phyloP scores from a whole-genome alignment of 1,139 yeast genomes.

The Kazachstania sp. region DNA sequence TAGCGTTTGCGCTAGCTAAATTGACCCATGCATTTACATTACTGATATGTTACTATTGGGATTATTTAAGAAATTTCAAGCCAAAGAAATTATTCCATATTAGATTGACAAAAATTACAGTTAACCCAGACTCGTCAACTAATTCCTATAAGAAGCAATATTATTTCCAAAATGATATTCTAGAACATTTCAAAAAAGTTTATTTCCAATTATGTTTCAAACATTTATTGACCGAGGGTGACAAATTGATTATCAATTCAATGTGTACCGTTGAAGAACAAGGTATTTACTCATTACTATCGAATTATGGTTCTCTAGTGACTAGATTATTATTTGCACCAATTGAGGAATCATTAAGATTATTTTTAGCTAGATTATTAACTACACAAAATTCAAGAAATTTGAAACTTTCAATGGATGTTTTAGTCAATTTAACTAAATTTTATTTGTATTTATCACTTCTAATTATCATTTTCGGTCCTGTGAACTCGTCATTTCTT shows the following conservation, averaged over 20 bases:
- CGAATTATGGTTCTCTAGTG: constrained; percentile 82
- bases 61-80: constrained; percentile 26
- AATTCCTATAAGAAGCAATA: constrained; percentile 10
- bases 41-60: constrained; percentile 32
- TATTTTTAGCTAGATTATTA: constrained; percentile 57
- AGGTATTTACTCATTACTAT: constrained; percentile 79
- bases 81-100: constrained; percentile 19
- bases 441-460: constrained; percentile 46
- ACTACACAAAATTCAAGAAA: constrained; percentile 27
- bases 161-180: constrained; percentile 32
- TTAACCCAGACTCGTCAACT: constrained; percentile 5
- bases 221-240: constrained; percentile 86
- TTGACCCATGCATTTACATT: constrained; percentile 51
- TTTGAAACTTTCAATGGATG: constrained; percentile 38
- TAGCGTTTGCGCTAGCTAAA: constrained; percentile 73
- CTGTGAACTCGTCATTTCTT: constrained; percentile 45
- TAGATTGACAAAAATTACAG: constrained; percentile 24
- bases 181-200: constrained; percentile 46
- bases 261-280: constrained; percentile 69
- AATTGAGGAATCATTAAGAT: constrained; percentile 76
- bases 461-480: constrained; percentile 50
- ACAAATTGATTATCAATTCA: constrained; percentile 62
- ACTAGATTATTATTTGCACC: constrained; percentile 84
- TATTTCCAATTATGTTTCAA: constrained; percentile 79
- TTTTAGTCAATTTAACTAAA: constrained; percentile 39